Evolutionary conservation across 2,329 filamentous ascomycete genomes (phyloP).

Genomic region (Ascochyta rabiei): DNA sequence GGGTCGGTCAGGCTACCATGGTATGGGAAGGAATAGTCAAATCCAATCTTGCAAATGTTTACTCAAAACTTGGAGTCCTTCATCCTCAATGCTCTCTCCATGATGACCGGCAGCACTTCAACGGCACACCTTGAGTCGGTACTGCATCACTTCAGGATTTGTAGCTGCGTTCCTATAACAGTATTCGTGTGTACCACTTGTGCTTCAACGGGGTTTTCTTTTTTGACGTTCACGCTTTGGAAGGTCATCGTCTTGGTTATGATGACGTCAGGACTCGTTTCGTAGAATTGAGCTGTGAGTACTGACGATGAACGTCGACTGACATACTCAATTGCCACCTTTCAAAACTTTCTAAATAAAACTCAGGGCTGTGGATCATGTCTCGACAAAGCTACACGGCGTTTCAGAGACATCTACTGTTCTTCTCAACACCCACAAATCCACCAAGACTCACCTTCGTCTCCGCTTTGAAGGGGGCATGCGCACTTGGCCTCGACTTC

Average conservation of each 20-base stretch:
- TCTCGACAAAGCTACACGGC: slow-evolving; percentile 24
- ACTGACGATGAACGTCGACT: neutral
- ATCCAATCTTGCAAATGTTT: neutral
- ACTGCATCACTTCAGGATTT: no score
- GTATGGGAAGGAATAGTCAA: neutral
- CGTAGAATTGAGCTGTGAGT: neutral
- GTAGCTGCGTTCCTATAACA: no score
- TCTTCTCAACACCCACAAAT: slow-evolving; percentile 30
- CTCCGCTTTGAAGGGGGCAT: slow-evolving; percentile 24
- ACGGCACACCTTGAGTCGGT: no score
- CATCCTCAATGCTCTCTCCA: no score
- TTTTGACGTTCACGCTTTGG: no score
- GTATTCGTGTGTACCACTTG: no score
- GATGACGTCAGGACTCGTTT: slow-evolving; percentile 5
- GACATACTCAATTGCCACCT: neutral
- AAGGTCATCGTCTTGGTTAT: neutral
- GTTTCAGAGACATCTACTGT: slow-evolving; percentile 30
- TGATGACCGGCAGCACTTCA: no score
- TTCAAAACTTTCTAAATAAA: neutral
- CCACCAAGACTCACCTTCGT: slow-evolving; percentile 27
- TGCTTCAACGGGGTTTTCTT: no score
- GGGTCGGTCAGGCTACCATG: neutral
- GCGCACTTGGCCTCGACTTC: slow-evolving; percentile 28
- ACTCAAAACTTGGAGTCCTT: neutral
- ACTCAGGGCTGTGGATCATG: slow-evolving; percentile 4